Evolutionary conservation across 1,139 yeast species (phyloP).

Genomic region (Candida sojae): DNA sequence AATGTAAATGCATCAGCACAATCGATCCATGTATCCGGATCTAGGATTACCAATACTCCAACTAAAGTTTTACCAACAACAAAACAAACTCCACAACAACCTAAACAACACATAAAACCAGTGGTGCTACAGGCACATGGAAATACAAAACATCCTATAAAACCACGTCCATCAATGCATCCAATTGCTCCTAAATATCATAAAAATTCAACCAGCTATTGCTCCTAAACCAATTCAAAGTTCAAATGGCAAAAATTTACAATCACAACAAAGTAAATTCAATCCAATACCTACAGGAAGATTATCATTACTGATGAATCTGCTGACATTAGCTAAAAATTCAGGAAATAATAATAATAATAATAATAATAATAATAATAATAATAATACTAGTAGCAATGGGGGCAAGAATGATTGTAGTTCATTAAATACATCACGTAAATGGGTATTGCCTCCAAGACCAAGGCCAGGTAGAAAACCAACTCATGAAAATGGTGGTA

Average conservation of each 20-base stretch:
- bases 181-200: constrained; percentile 27
- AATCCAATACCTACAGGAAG: constrained; percentile 17
- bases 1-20: background rate
- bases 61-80: background rate
- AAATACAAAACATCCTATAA: constrained; percentile 2
- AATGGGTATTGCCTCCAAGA: constrained; percentile 67
- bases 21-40: background rate
- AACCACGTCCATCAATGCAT: constrained; percentile 6
- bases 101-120: constrained; percentile 1
- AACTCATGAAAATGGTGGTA: constrained; percentile 16
- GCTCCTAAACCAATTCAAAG: constrained; percentile 41
- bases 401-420: constrained; percentile 15
- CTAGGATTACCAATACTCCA: background rate
- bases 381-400: no score
- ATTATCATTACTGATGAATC: constrained; percentile 14
- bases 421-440: constrained; percentile 51
- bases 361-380: no score
- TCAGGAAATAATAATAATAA: no score
- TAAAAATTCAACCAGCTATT: constrained; percentile 44
- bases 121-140: constrained; percentile 1
- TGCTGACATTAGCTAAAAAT: constrained; percentile 7
- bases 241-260: constrained; percentile 12
- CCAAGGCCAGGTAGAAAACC: constrained; percentile 65
- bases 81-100: background rate
- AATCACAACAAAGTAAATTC: constrained; percentile 9